These are phyloP conservation scores for Phaeophleospora eucalypticola DNA, from an alignment of 2,329 filamentous ascomycete species.

Conservation along the genomic window DNA sequence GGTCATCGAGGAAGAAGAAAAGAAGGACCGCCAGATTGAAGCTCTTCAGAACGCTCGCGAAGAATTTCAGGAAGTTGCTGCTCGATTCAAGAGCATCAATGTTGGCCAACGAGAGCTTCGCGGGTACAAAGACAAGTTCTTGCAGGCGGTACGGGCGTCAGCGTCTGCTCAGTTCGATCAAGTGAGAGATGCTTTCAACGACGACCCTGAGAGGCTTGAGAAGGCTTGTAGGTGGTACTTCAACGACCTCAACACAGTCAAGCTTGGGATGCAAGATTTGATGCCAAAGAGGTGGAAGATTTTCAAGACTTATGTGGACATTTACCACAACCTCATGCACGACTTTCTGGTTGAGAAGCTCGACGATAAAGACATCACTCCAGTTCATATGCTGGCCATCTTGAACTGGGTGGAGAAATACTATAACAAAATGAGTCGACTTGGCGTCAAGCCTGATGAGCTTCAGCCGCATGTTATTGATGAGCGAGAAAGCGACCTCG, in stretches of 20 bases:
- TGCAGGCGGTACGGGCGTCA: slow-evolving; percentile 70
- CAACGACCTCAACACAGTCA: slow-evolving; percentile 93
- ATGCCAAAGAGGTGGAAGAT: slow-evolving; percentile 98
- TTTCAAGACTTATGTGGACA: slow-evolving; percentile 79
- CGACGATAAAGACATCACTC: slow-evolving; percentile 78
- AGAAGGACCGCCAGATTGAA: slow-evolving; percentile 85
- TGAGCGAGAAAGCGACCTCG: slow-evolving; percentile 81
- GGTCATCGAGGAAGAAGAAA: slow-evolving; percentile 92
- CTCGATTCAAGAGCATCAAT: slow-evolving; percentile 90
- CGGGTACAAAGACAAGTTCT: slow-evolving; percentile 95
- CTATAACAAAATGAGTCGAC: slow-evolving; percentile 89
- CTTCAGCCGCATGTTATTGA: slow-evolving; percentile 83
- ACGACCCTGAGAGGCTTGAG: slow-evolving; percentile 76
- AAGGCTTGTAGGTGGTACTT: slow-evolving; percentile 95
- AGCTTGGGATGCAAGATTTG: slow-evolving; percentile 82
- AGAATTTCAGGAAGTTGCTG: slow-evolving; percentile 91
- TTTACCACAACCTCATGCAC: slow-evolving; percentile 94
- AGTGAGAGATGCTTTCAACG: slow-evolving; percentile 70
- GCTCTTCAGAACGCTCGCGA: slow-evolving; percentile 91
- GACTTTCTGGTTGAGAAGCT: slow-evolving; percentile 81
- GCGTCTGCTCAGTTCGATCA: slow-evolving; percentile 71
- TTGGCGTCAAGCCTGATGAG: slow-evolving; percentile 72
- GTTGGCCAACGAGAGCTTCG: slow-evolving; percentile 79
- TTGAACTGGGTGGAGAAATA: slow-evolving; percentile 95
- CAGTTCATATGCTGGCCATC: slow-evolving; percentile 83